A percentile compares a stretch with the other conserved stretches of the same genome.
These are phyloP conservation scores for Oxytropis ochrocephala DNA, from an alignment of 306 rosid genomes.

Conservation along the genomic window DNA sequence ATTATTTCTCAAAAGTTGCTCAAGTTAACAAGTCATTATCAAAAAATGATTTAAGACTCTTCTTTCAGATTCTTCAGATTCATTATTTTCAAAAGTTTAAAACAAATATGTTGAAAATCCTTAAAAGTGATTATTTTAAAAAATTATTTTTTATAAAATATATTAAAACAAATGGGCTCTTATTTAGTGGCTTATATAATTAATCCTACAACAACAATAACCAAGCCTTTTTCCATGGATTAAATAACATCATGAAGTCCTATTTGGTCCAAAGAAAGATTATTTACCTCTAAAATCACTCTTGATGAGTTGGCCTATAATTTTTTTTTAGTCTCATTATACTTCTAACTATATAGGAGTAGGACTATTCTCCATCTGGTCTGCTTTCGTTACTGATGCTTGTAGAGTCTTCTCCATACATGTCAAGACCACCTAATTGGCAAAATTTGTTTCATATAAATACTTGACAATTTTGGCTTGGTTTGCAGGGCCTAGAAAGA, in stretches of 20 bases:
- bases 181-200: background rate
- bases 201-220: background rate
- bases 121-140: too few relatives aligned
- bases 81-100: background rate
- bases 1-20: background rate
- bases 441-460: background rate
- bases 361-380: background rate
- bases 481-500: conserved; percentile 59
- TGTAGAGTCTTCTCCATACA: background rate
- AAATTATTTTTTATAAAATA: background rate
- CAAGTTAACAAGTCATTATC: background rate
- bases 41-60: too few relatives aligned
- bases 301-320: background rate
- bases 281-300: background rate
- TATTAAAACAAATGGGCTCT: background rate
- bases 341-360: background rate
- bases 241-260: too few relatives aligned
- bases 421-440: background rate
- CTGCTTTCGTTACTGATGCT: background rate
- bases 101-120: background rate
- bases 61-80: background rate
- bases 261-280: background rate
- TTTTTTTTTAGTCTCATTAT: background rate
- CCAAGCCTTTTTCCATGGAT: background rate
- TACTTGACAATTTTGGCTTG: conserved; percentile 5